Evolutionary conservation across 768 basidiomycete species (phyloP), one percentile per base, ranked within the genome.

Genomic region (Lentinula guzmanii): DNA sequence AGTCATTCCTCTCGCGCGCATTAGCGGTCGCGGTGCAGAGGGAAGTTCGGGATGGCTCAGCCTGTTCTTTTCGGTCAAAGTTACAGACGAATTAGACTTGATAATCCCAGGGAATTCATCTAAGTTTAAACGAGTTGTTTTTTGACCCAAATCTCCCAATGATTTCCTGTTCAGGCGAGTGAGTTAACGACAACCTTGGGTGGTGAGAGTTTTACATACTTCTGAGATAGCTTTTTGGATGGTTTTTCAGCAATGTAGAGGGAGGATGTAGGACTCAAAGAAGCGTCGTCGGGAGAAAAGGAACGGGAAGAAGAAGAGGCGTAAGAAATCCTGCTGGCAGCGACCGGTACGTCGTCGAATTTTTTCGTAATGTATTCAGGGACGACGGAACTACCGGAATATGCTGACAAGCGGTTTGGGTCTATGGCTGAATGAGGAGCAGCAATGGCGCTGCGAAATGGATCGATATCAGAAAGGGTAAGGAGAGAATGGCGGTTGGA

Each of bases 401-500:
- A 80, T 13, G 75, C 78, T 24, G 86, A 86, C 33, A 83, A 73
- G 60, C 79, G 78, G 67, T 74, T 80, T 21, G 74, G 77, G 65
- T 82, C 81, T 48, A 71, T 66, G 63, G 75, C 73, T 79, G 59
- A 69, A 75, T 63, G 75, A 65, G 61, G 74, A 65, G 80, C 64
- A 24, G 81, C 69, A 39, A 82, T 75, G 46, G 76, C 75, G 21
- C 46, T 48, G 48, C 77, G 76, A 18, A 89, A 88, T 5, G 87
- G 87, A 73, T 89, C 86, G 6, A 75, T 62, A 65, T 89, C 87
- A 9, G 85, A 83, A 24, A 86, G 76, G 3, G 86, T 86, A 58
- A 88, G 68, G 60, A 89, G 72, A 2, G 87, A 87, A 43, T 80
- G 77, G 45, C 80, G 76, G 42, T 66, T 55, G 21, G 42, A 35